Base-by-base conservation (phyloP, 2,329 filamentous ascomycete genomes). In the Aspergillus terreus region DNA sequence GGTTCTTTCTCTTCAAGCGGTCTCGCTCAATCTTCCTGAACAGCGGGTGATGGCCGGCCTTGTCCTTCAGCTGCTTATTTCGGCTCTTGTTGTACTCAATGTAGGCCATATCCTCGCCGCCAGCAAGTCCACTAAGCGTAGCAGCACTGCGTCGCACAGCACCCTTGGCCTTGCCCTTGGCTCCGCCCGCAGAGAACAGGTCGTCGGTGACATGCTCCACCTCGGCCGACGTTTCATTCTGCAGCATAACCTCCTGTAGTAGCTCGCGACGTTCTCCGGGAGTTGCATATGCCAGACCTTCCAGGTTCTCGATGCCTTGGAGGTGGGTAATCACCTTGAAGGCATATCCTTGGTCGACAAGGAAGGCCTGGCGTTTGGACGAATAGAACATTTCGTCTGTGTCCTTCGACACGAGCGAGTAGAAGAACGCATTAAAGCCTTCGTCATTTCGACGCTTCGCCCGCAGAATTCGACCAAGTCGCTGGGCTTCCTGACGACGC, bases 311-410 rank as follows among this genome's bases (percentile, higher is more conserved):
- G 57, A 99, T 90, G 46, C 92, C 94, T 64, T 92, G 87, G 6
- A 99, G 80, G 65, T 95, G 90, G 0, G 94, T 99, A 68, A 99
- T 99, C 56, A 97, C 92, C 69, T 97, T 97, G 81, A 99, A 99
- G 0, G 94, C 92, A 68, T 99, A 99, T 9, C 94, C 94, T 72
- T 99, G 94, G 60, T 99, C 94, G 19, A 99, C 92, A 1, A 99
- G 79, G 76, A 99, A 99, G 1, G 94, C 92, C 71, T 99, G 94
- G 9, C 94, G 83, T 72, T 96, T 97, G 4, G 91, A 92, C 0
- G 92, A 96, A 71, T 96, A 99, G 68, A 86, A 94, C 92, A 99
- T 97, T 70, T 99, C 94, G 55, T 92, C 87, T 0, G 94, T 99
- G 67, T 99, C 94, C 70, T 97, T 97, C 5, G 90, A 95, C 3